Percentiles rank a stretch among this genome's conserved stretches.
These are phyloP conservation scores for Aspergillus hancockii DNA, from an alignment of 495 filamentous ascomycete genomes.

Conservation along the genomic window DNA sequence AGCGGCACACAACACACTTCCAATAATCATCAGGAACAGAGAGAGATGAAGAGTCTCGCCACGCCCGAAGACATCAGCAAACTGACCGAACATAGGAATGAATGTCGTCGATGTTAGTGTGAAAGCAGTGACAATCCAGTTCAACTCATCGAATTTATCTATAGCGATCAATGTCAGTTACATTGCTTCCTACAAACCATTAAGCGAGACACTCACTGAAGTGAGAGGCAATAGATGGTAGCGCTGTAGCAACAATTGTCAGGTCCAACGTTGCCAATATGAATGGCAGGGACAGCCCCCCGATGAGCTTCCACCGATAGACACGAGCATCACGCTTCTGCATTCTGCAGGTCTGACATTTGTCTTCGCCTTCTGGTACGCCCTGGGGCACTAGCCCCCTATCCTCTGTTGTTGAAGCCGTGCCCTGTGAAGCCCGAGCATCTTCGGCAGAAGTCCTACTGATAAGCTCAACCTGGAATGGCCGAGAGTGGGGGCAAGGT, in stretches of 20 bases:
- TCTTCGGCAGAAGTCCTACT: not conserved
- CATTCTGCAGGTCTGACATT: not conserved
- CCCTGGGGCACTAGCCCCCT: not conserved
- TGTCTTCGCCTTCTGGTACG: not conserved
- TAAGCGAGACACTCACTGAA: constrained; percentile 45
- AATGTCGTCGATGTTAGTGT: constrained; percentile 62
- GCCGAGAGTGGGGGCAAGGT: constrained; percentile 1
- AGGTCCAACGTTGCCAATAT: constrained; percentile 54
- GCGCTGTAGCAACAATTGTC: constrained; percentile 60
- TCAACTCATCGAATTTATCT: constrained; percentile 57
- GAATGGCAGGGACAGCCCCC: constrained; percentile 54
- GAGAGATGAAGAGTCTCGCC: constrained; percentile 48
- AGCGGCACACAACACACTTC: constrained; percentile 52
- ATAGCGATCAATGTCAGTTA: not conserved
- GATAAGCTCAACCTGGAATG: not conserved
- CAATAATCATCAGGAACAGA: constrained; percentile 50
- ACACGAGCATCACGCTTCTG: constrained; percentile 16
- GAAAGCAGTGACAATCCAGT: constrained; percentile 65
- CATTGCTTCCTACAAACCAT: constrained; percentile 5
- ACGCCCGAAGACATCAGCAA: constrained; percentile 60
- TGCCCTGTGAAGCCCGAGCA: not conserved
- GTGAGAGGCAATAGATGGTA: constrained; percentile 59
- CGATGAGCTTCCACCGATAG: constrained; percentile 56
- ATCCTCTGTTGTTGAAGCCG: not conserved
- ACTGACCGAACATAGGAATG: constrained; percentile 61